Evolutionary conservation across 495 filamentous ascomycete genomes (phyloP).

Genomic region (Thozetella sp.): DNA sequence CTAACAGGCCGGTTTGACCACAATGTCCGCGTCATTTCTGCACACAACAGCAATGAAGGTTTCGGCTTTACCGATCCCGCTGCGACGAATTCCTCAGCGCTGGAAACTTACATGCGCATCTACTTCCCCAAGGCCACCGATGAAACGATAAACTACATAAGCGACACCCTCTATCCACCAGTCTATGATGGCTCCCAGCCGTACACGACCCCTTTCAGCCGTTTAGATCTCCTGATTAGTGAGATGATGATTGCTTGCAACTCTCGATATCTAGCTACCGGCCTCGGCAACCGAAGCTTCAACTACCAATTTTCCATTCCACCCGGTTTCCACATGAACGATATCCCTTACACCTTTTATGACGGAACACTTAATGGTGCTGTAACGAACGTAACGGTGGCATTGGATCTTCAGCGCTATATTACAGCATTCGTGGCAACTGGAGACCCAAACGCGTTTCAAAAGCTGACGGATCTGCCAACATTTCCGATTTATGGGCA

Average conservation of each 20-base stretch:
- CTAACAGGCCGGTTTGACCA: slow-evolving; percentile 56
- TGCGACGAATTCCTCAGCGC: slow-evolving; percentile 9
- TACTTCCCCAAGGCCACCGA: neutral
- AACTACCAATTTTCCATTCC: slow-evolving; percentile 4
- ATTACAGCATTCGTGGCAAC: neutral
- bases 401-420: neutral
- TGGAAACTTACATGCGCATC: slow-evolving; percentile 2
- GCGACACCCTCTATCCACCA: slow-evolving; percentile 6
- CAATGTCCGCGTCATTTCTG: slow-evolving; percentile 53
- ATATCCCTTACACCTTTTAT: slow-evolving; percentile 11
- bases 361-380: neutral
- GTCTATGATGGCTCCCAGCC: slow-evolving; percentile 7
- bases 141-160: neutral
- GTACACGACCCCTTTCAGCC: slow-evolving; percentile 7
- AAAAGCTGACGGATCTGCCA: neutral
- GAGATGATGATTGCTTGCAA: slow-evolving; percentile 6
- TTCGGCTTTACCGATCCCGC: neutral
- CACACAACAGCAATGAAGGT: slow-evolving; percentile 50
- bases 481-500: neutral
- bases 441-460: neutral
- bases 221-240: neutral
- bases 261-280: slow-evolving; percentile 10
- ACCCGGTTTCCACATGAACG: slow-evolving; percentile 4
- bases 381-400: neutral
- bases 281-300: neutral